Conservation (phyloP, 768 basidiomycete species). For the Tubosaeta sp. region DNA sequence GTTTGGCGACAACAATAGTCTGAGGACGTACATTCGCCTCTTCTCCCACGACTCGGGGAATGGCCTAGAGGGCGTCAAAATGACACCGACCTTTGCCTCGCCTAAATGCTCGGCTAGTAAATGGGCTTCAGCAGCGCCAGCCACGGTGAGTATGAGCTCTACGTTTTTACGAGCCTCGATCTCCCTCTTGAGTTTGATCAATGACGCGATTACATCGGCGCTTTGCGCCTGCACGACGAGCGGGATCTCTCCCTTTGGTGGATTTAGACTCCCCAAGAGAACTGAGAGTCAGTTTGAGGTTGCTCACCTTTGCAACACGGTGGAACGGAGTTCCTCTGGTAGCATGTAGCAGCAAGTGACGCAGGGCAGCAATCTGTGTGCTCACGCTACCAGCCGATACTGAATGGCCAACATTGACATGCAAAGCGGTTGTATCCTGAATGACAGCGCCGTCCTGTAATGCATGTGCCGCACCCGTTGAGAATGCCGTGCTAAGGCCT, state of each 20-base stretch:
- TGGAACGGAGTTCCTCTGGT: conserved; percentile 30
- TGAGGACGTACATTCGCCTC: conserved; percentile 29
- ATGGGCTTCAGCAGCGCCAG: conserved; percentile 67
- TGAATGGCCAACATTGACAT: conserved; percentile 52
- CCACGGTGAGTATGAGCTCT: conserved; percentile 54
- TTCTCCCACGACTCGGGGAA: conserved; percentile 74
- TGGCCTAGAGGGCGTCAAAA: conserved; percentile 61
- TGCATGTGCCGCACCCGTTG: conserved; percentile 50
- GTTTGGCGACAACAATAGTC: not conserved
- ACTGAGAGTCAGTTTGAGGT: not conserved
- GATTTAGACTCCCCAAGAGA: not conserved
- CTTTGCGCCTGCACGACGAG: conserved; percentile 71
- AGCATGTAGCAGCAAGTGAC: conserved; percentile 52
- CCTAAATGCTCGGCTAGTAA: conserved; percentile 71
- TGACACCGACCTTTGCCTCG: conserved; percentile 62
- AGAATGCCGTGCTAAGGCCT: conserved; percentile 59
- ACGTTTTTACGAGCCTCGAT: conserved; percentile 45
- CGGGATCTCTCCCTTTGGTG: conserved; percentile 57
- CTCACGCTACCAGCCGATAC: conserved; percentile 53
- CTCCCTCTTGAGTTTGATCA: conserved; percentile 66
- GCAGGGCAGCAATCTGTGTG: conserved; percentile 73
- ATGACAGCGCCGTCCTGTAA: conserved; percentile 56
- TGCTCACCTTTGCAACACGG: conserved; percentile 41
- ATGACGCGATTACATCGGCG: conserved; percentile 78
- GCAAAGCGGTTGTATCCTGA: conserved; percentile 57